Evolutionary conservation across 2,329 filamentous ascomycete species (phyloP), one percentile per base, ranked within the genome.

Genomic region (Monosporascus sp.): DNA sequence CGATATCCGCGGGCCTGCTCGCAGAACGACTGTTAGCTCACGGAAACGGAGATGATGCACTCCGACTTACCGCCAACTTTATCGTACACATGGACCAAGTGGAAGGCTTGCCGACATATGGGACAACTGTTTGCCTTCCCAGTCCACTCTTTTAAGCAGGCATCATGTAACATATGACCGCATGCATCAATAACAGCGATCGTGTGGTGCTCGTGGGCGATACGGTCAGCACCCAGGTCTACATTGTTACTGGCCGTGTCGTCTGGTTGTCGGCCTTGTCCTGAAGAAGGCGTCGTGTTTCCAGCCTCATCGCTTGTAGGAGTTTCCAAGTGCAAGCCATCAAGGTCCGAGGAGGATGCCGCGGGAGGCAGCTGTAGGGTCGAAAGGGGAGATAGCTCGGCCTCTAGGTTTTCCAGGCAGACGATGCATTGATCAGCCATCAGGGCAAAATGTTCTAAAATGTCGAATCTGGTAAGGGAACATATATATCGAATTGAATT

Each of bases 101-200:
- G 93, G 76, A 99, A 97, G 58, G 82, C 84, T 64, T 90, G 88
- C 61, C 94, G 89, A 73, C 94, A 99, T 70, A 99, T 96, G 46
- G 94, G 94, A 71, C 94, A 99, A 68, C 92, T 97, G 73, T 97
- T 99, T 58, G 94, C 93, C 70, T 95, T 88, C 72, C 95, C 90
- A 46, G 93, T 90, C 94, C 94, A 99, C 62, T 91, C 90, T 63
- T 88, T 88, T 61, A 99, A 80, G 71, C 94, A 99, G 50, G 88
- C 85, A 74, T 99, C 87, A 74, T 99, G 94, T 62, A 99, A 79
- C 62, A 92, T 82, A 76, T 99, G 95, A 54, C 90, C 89, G 72
- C 94, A 99, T 47, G 90, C 86, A 55, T 84, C 77, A 48, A 86
- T 81, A 51, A 80, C 72, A 41, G 84, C 83, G 56, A 86, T 77